Evolutionary conservation across 768 basidiomycete species (phyloP), one percentile per base, ranked within the genome.

Genomic region (Rhizopogon vesiculosus): DNA sequence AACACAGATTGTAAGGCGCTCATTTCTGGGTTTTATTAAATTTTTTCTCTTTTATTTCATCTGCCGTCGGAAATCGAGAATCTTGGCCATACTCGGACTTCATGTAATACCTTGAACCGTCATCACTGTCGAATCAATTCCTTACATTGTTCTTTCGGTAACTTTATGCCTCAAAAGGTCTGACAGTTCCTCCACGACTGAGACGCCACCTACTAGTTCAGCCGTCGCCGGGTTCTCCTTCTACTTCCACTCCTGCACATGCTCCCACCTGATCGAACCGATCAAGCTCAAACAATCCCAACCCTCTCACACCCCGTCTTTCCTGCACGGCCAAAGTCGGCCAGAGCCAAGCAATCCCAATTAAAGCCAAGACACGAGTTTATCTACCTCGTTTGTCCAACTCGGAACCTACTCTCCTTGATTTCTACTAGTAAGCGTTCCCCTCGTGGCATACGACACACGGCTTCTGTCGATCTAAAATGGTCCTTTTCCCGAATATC

Each of bases 21-120:
- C 18, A 25, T 9, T 7, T 55, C 63, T 62, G 62, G 56, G 55
- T 53, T 29, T 19, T 19, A 29, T 53, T 56, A 35, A 56, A 65
- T 58, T 66, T 66, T 25, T 54, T 45, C 56, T 64, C 62, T 61
- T 64, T 64, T 62, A 56, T 60, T 45, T 65, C 55, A 66, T 64
- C 64, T 65, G 62, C 63, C 64, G 63, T 59, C 45, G 54, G 57
- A 56, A 60, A 65, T 62, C 61, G 35, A 38, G 35, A 38, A 38
- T 38, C 35, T 38, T 38, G 35, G 35, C 35, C 35, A 38, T 38
- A 38, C 35, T 13, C 13, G 35, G 35, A 33, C 35, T 39, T 38
- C 31, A 50, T 61, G 53, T 55, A 53, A 61, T 45, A 38, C 62
- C 54, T 38, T 38, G 35, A 40, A 46, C 54, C 52, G 58, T 42